A percentile compares a stretch with the other conserved stretches of the same genome.
These are phyloP conservation scores for Ciborinia camelliae DNA, from an alignment of 2,329 filamentous ascomycete genomes.

Conservation along the genomic window DNA sequence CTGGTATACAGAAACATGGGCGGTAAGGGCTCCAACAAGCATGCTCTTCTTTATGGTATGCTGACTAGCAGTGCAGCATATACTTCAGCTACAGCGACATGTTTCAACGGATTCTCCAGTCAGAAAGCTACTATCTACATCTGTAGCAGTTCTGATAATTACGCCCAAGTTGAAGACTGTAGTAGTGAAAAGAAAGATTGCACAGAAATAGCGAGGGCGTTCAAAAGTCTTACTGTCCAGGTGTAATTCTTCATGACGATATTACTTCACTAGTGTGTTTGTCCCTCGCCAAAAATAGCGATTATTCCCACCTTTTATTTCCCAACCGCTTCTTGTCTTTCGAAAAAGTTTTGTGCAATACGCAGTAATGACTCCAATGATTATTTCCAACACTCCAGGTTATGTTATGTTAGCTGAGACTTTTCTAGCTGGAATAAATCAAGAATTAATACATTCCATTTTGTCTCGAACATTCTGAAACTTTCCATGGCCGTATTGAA, in stretches of 20 bases:
- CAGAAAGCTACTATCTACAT: not conserved
- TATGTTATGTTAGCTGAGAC: too few relatives aligned
- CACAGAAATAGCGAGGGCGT: not conserved
- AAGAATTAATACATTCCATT: too few relatives aligned
- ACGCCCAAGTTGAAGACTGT: not conserved
- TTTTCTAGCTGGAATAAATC: too few relatives aligned
- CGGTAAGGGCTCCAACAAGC: not conserved
- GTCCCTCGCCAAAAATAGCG: not conserved
- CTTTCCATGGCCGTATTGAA: too few relatives aligned
- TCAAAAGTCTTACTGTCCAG: not conserved
- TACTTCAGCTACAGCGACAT: conserved; percentile 5
- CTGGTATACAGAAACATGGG: not conserved
- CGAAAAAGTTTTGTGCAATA: too few relatives aligned
- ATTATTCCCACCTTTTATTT: not conserved
- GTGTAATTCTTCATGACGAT: not conserved
- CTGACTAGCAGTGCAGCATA: not conserved
- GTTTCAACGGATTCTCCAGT: not conserved
- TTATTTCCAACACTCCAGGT: too few relatives aligned
- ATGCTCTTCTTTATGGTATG: not conserved
- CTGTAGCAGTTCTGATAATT: not conserved
- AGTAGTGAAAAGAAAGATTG: not conserved
- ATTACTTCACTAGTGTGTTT: not conserved
- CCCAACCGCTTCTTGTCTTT: too few relatives aligned
- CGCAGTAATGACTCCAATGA: too few relatives aligned
- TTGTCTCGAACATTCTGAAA: too few relatives aligned